Base-by-base conservation (phyloP, 2,329 filamentous ascomycete species). In the Penicillium freii region DNA sequence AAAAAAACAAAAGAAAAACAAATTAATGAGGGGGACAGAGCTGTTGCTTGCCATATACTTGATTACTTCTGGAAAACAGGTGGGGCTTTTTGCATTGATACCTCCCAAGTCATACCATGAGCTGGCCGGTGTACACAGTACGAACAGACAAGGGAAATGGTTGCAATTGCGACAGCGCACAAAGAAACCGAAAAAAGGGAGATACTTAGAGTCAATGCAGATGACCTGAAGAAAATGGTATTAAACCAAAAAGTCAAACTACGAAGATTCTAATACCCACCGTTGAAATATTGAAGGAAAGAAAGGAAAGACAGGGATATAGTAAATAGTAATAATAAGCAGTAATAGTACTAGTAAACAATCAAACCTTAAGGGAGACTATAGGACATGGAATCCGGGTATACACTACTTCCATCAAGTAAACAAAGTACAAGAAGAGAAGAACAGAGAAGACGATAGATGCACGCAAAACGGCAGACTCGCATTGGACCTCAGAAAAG, bases 41-140 rank as follows among this genome's bases (percentile, higher is more conserved):
- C 33, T 40, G 62, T 56, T 59, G 49, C 40, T 47, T 56, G 57
- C 50, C 53, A 61, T 59, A 63, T 63, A 64, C 52, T 62, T 52
- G 61, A 61, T 63, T 49, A 58, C 29, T 36, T 57, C 59, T 58
- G 27, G 17, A 42, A 48, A 69, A 69, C 63, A 57, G 64, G 71
- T 70, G 72, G 71, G 71, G 69, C 66, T 58, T 60, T 60, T 40
- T 46, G 48, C 56, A 59, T 62, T 59, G 56, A 61, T 57, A 52
- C 54, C 23, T 45, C 49, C 29, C 31, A 53, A 54, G 56, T 57
- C 61, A 63, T 57, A 56, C 51, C 31, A 45, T 58, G 59, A 59
- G 61, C 55, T 59, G 57, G 57, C 58, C 44, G 39, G 47, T 50
- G 56, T 59, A 57, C 48, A 51, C 36, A 34, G 53, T 44, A 48